Base-by-base conservation (phyloP, 352 stramenopile species). In the Labyrinthula sp. region DNA sequence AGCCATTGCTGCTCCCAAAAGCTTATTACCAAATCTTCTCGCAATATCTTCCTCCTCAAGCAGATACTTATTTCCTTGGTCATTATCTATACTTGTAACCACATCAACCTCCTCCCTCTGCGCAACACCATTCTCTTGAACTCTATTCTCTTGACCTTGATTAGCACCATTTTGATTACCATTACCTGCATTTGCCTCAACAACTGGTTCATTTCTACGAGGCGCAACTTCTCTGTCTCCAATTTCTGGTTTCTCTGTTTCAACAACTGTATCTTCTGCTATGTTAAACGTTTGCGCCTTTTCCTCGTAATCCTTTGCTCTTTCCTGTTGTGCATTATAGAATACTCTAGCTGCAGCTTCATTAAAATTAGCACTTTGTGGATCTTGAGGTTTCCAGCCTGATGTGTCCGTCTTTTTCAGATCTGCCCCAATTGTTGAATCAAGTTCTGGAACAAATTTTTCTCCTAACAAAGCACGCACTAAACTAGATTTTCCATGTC, bases 391-490 rank as follows among this genome's bases (percentile, higher is more conserved):
- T n/a, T 48, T 45, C 40, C 40, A 48, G 40, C 40, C 40, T 8
- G 6, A 12, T 0, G 40, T 15, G 40, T 18, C 28, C 26, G 24
- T 48, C n/a, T 40, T 3, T 18, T 24, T 40, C 10, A 48, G 26
- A 14, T 48, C 40, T 5, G 27, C 20, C 4, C 40, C 40, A 9
- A 48, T n/a, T 10, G 40, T 48, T 8, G 40, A 48, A 10, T 45
- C 30, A 10, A 30, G 30, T 0, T 9, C n/a, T 12, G 12, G 9
- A 0, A 40, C 40, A 4, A 26, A 3, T 0, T 28, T 14, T 24
- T 27, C 20, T 28, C 2, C 26, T 22, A 48, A 20, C n/a, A 48
- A 31, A 20, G 40, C 23, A 10, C 40, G 30, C 4, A 48, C 24
- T 4, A 31, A 40, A n/a, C 28, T 40, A 0, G 40, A 45, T 31